Evolutionary conservation across 495 filamentous ascomycete species (phyloP), one percentile per base, ranked within the genome.

Genomic region (Tuber brumale): DNA sequence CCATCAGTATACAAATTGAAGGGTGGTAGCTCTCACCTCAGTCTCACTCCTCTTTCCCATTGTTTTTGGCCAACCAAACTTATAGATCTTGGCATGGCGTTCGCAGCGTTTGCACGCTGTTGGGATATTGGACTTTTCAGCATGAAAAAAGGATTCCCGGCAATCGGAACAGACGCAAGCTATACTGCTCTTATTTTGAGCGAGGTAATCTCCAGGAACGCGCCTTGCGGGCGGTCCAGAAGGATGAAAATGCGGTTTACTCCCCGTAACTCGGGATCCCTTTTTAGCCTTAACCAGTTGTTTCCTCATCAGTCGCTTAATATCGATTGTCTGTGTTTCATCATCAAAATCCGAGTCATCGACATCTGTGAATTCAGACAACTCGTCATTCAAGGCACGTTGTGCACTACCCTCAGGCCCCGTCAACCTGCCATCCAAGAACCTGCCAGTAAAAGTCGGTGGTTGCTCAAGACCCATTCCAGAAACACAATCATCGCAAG

Each of bases 21-120:
- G n/a, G 3, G 31, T 16, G 57, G n/a, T 31, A 14, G 31, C 27
- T 14, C 57, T 31, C 70, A 83, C 91, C 81, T 97, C 94, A 37
- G 88, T 89, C 81, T 98, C 95, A 18, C 85, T 76, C 27, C 88
- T 88, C 0, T 92, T 92, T 75, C 86, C 90, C 48, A 97, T 92
- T 2, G 96, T 98, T 84, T 98, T 96, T 27, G 95, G 95, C 96
- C 96, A 99, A 72, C 89, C 88, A 81, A 92, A 97, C 0, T 96
- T 96, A 83, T 97, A 99, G 1, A 99, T 86, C 84, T 96, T 98
- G 41, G 92, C 94, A 80, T 99, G 95, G 0, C 96, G 88, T 85
- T 98, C 96, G 84, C 95, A 99, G 27, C 96, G 89, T 16, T 92
- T 93, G 82, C 95, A 99, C 42, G 92, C 91, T 37, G 90, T 88